Base-by-base conservation (phyloP, 208 protist genomes). In the Acanthamoeba healyi region DNA sequence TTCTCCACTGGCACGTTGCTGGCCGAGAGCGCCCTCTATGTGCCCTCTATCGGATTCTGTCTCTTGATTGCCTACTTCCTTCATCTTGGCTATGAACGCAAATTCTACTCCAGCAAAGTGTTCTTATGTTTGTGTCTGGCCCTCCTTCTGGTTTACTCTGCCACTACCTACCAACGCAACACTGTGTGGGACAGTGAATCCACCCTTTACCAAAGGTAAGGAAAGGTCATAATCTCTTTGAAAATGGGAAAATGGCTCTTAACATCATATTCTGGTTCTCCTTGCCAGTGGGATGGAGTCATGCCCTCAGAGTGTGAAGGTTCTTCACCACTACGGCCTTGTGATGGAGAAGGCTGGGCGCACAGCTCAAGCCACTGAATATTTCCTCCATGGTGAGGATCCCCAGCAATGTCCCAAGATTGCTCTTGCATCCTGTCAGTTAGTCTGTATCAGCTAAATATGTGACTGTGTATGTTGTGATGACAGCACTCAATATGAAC, bases 11-110 rank as follows among this genome's bases (percentile, higher is more conserved):
- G 98, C 67, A 98, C 98, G 24, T 97, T 98, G 72, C 96, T 98
- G 29, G 97, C 96, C 5, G 98, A 99, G 96, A 96, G 98, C 40
- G 98, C 97, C 54, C 96, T 98, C 34, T 99, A 99, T 93, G 87
- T 98, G 10, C 98, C 98, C 0, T 98, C 97, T 19, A 90, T 98
- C 63, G 97, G 97, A 14, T 94, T 94, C 38, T 97, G 94, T 22
- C 77, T 98, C 22, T 54, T 97, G 22, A 54, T 97, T 26, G 93
- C 93, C n/a, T 95, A 63, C 26, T 6, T 89, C 44, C 49, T 90
- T 40, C 58, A 70, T 24, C 40, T 3, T 10, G 84, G 84, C 36
- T 10, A 90, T 34, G 24, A 90, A 24, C 9, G 38, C 22, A 24
- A 38, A 34, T 12, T 72, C 58, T 90, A 70, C 54, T 70, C 84